phyloP scores from a whole-genome alignment of 352 stramenopile genomes.

The Globisporangium spinosum region DNA sequence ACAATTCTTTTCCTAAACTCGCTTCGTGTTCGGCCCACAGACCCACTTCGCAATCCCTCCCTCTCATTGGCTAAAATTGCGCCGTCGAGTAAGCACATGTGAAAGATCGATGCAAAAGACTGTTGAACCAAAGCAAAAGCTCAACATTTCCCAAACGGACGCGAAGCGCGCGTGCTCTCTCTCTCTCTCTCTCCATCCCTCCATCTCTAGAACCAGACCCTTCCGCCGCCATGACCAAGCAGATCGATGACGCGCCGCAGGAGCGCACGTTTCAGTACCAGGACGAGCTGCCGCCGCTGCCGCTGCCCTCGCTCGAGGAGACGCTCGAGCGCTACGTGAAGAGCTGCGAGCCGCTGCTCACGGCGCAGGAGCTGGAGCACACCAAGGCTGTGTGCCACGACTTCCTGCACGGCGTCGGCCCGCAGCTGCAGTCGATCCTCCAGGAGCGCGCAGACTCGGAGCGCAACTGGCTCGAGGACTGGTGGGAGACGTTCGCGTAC shows the following conservation, averaged over 20 bases:
- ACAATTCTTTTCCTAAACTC: neutral
- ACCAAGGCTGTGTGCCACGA: slow-evolving; percentile 90
- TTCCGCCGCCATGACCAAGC: slow-evolving; percentile 10
- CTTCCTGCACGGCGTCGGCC: slow-evolving; percentile 85
- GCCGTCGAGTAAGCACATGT: neutral
- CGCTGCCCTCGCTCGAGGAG: slow-evolving; percentile 91
- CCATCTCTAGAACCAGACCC: neutral
- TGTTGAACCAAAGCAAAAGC: neutral
- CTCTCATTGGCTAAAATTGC: slow-evolving; percentile 5
- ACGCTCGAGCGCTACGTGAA: slow-evolving; percentile 92
- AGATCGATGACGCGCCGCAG: neutral
- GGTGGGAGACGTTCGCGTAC: slow-evolving; percentile 97
- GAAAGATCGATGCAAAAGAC: neutral
- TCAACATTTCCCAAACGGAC: slow-evolving; percentile 4
- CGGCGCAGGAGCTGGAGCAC: slow-evolving; percentile 82
- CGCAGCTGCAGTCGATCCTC: slow-evolving; percentile 87
- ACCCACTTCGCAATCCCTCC: neutral
- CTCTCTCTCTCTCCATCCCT: neutral
- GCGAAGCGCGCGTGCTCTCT: too few species aligned
- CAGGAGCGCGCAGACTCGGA: slow-evolving; percentile 82
- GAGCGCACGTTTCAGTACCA: slow-evolving; percentile 81
- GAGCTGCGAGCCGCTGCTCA: slow-evolving; percentile 90
- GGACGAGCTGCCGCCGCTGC: slow-evolving; percentile 89
- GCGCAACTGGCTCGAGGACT: slow-evolving; percentile 91
- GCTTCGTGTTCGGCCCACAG: too few species aligned